Evolutionary conservation across 192 early-diverging fungal species (phyloP), one percentile per base, ranked within the genome.

Genomic region (Entomortierella beljakovae): DNA sequence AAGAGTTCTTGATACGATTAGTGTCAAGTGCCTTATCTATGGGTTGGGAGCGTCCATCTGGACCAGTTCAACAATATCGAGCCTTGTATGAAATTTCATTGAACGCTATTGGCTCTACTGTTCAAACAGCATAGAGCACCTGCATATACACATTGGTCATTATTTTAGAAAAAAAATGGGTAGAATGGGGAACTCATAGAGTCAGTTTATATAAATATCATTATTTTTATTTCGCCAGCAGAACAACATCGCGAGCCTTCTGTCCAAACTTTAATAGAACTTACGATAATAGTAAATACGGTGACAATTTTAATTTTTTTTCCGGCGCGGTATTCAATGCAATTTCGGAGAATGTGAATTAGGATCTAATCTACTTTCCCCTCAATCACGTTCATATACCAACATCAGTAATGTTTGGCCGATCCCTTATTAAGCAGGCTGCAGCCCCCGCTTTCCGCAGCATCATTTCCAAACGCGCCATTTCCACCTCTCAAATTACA

Each of bases 51-150:
- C 69, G 85, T 29, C 52, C 64, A 10, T 67, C 69, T n/a, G 87
- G 87, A 25, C 85, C 87, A 50, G 61, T 84, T 8, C 69, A 84
- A 28, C 81, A 87, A 58, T 88, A 88, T 59, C 67, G 67, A 22
- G 81, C 65, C 20, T 59, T 80, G 7, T 87, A 87, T 60, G 54
- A 69, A 23, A 72, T 80, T 37, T 70, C 81, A 13, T 38, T 81
- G 25, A 49, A 52, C 51, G 23, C 52, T 22, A 79, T 70, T 43
- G 75, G 68, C 18, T 64, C 68, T 10, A 68, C 26, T 31, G 49
- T 33, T 2, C 54, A 42, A 35, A 29, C 66, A 16, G 22, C 48
- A 57, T 61, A 58, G 50, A 43, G 37, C 35, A 50, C 25, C 23
- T 50, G 6, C 49, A 50, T 50, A 22, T 22, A 15, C n/a, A 10